Evolutionary conservation across 2,329 filamentous ascomycete species (phyloP).

Genomic region (Botrytis galanthina): DNA sequence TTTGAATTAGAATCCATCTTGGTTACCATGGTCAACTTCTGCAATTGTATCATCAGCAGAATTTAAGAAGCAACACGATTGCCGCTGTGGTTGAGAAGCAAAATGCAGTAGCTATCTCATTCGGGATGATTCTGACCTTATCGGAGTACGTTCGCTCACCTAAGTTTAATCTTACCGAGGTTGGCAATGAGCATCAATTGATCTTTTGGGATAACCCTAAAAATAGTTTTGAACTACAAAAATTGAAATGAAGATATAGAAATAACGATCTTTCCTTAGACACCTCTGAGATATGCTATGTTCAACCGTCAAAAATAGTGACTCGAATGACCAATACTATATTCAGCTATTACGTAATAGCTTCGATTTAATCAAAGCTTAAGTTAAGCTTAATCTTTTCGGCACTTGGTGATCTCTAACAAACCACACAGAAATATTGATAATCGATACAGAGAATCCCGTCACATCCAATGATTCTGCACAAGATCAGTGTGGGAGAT

Average conservation of each 20-base stretch:
- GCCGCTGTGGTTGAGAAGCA: neutral
- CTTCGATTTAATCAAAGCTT: neutral
- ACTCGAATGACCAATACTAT: neutral
- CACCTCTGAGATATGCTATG: neutral
- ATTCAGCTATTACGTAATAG: neutral
- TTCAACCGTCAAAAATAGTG: neutral
- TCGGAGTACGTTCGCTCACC: neutral
- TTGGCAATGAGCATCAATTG: neutral
- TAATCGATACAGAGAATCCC: neutral
- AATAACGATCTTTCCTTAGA: neutral
- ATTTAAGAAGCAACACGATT: neutral
- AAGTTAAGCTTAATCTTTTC: neutral
- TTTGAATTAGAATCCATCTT: neutral
- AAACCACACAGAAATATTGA: neutral
- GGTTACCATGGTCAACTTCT: neutral
- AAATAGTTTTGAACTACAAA: neutral
- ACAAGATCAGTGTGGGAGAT: neutral
- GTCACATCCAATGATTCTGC: neutral
- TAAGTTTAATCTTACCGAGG: neutral
- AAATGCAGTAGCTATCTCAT: neutral
- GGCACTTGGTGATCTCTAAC: neutral
- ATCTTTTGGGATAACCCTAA: neutral
- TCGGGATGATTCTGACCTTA: neutral
- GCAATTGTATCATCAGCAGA: no score
- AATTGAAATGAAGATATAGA: neutral